These are phyloP conservation scores for Fusarium nanum DNA, from an alignment of 2,329 filamentous ascomycete species.

Conservation along the genomic window DNA sequence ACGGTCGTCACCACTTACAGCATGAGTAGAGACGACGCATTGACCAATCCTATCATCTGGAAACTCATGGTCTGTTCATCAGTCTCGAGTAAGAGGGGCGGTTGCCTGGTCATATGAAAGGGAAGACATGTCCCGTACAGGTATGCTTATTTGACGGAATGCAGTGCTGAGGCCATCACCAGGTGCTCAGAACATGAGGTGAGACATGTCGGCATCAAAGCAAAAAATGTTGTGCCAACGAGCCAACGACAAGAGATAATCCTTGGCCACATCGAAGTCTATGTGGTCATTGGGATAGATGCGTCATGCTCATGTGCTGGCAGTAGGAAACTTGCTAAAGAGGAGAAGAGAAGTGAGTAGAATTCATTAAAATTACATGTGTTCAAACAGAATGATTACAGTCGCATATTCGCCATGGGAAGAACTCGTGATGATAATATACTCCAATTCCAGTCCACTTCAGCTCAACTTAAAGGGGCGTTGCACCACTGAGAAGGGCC, in stretches of 20 bases:
- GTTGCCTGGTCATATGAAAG: conserved; percentile 10
- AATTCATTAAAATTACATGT: not conserved
- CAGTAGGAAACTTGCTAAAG: not conserved
- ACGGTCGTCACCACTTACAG: not conserved
- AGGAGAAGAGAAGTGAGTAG: not conserved
- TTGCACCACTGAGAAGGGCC: not conserved
- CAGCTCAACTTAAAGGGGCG: not conserved
- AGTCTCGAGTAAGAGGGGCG: not conserved
- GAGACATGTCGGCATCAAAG: conserved; percentile 27
- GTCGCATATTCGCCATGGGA: not conserved
- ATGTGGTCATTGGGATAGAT: too few relatives aligned
- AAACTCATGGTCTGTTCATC: not conserved
- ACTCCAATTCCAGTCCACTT: not conserved
- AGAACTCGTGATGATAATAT: not conserved
- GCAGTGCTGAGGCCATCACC: conserved; percentile 11
- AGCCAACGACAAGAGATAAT: not conserved
- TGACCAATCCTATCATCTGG: not conserved
- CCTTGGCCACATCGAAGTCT: not conserved
- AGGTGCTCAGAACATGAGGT: not conserved
- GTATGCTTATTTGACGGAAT: conserved; percentile 21
- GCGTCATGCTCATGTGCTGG: not conserved
- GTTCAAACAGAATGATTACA: not conserved
- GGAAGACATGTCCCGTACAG: not conserved
- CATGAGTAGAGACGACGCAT: not conserved
- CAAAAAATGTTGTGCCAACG: not conserved